phyloP scores from a whole-genome alignment of 73 alveolate species.

The Diophrys appendiculata region DNA sequence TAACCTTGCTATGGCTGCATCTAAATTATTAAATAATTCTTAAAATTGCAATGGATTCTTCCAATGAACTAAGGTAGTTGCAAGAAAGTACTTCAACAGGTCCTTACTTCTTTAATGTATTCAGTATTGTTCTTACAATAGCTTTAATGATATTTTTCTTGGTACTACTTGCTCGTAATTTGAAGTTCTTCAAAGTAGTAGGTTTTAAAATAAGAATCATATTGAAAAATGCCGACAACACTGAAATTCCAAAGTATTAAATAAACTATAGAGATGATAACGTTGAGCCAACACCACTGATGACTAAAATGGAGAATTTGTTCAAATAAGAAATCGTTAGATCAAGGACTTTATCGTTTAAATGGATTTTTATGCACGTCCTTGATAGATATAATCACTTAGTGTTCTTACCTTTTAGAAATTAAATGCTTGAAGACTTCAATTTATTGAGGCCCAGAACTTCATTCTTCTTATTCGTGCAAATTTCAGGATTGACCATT shows the following conservation, averaged over 20 bases:
- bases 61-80: too few relatives aligned
- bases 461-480: conserved; percentile 16
- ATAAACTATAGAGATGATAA: too few relatives aligned
- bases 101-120: too few relatives aligned
- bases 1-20: too few relatives aligned
- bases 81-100: too few relatives aligned
- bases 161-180: too few relatives aligned
- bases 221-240: conserved; percentile 37
- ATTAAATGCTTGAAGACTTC: conserved; percentile 23
- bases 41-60: too few relatives aligned
- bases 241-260: too few relatives aligned
- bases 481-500: conserved; percentile 9
- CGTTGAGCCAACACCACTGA: background rate
- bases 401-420: conserved; percentile 31
- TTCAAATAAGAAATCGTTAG: conserved; percentile 31
- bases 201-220: conserved; percentile 33
- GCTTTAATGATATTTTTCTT: too few relatives aligned
- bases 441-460: conserved; percentile 40
- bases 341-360: conserved; percentile 19
- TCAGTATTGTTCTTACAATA: too few relatives aligned
- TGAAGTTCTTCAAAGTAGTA: conserved; percentile 15
- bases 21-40: too few relatives aligned
- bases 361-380: conserved; percentile 11
- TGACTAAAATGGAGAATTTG: conserved; percentile 27
- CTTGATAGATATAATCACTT: conserved; percentile 38